Conservation (phyloP, 441 rosid species). For the Corymbia citriodora region DNA sequence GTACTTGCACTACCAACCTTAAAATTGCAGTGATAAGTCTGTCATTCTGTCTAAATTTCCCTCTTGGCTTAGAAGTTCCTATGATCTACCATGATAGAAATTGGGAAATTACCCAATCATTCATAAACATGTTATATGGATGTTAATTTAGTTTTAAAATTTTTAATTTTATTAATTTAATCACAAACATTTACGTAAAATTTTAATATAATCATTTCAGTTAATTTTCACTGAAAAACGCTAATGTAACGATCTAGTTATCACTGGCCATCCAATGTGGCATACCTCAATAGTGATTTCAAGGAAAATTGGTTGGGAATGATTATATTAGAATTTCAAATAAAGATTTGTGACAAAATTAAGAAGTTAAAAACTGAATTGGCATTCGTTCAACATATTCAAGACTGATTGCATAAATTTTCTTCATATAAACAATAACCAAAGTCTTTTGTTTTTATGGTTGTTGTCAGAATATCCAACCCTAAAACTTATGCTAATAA, state of each 20-base stretch:
- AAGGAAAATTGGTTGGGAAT: not conserved
- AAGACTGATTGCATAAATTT: too few relatives aligned
- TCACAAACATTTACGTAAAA: not conserved
- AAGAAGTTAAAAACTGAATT: too few relatives aligned
- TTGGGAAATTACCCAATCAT: not conserved
- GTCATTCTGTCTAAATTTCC: not conserved
- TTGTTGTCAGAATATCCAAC: not conserved
- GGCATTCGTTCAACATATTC: too few relatives aligned
- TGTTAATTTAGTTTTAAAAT: too few relatives aligned
- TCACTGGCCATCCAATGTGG: not conserved
- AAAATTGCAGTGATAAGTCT: not conserved
- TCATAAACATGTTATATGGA: not conserved
- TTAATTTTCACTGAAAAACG: too few relatives aligned
- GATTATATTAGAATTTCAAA: too few relatives aligned
- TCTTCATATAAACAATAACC: not conserved
- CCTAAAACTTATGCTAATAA: not conserved
- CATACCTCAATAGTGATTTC: too few relatives aligned
- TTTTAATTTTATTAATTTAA: too few relatives aligned
- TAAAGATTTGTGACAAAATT: not conserved
- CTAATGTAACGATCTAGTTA: not conserved
- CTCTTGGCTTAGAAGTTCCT: not conserved
- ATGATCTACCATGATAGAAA: not conserved
- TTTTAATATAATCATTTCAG: not conserved
- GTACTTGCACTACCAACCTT: not conserved
- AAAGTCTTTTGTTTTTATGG: not conserved